Base-by-base conservation (phyloP, 306 rosid species). In the Cicer chorassanicum region DNA sequence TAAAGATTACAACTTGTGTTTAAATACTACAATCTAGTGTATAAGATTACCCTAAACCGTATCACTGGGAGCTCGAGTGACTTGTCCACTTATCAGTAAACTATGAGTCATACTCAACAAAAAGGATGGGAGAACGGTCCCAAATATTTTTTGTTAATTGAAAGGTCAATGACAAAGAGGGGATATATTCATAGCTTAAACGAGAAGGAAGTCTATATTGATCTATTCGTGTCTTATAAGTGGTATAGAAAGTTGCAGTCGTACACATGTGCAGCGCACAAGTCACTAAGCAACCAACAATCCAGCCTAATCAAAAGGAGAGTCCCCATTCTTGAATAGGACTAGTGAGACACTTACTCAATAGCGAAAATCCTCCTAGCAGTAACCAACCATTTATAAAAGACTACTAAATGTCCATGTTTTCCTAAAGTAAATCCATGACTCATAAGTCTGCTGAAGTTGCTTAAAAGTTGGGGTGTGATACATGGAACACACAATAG, bases 151-250 rank as follows among this genome's bases (percentile, higher is more conserved):
- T 59, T 16, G 14, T 51, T 14, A 64, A 72, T 9, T 16, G 54
- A 73, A 72, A 50, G 50, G 72, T 66, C 79, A 46, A 9, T 4
- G 4, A 53, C 74, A 67, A 80, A 48, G 48, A 39, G 16, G 42
- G 34, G 40, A 39, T 61, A 70, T 66, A 41, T 24, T 45, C 16
- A 46, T 46, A 7, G 14, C 16, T 40, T 74, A 60, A 60, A 75
- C 16, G 4, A 60, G 68, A 70, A 59, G 64, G 21, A 63, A 1
- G 65, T n/a, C 11, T 15, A 53, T 42, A 43, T 18, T 29, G 48
- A 43, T 44, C 9, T 36, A 54, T 38, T 38, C 45, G 6, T 11
- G 18, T 18, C 19, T 62, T 43, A 71, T 62, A 62, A 71, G 7
- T 24, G 24, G 43, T 15, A 11, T n/a, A 44, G 63, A 34, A 19